These are phyloP conservation scores for Rhizopogon salebrosus DNA, from an alignment of 768 basidiomycete species.

Conservation along the genomic window DNA sequence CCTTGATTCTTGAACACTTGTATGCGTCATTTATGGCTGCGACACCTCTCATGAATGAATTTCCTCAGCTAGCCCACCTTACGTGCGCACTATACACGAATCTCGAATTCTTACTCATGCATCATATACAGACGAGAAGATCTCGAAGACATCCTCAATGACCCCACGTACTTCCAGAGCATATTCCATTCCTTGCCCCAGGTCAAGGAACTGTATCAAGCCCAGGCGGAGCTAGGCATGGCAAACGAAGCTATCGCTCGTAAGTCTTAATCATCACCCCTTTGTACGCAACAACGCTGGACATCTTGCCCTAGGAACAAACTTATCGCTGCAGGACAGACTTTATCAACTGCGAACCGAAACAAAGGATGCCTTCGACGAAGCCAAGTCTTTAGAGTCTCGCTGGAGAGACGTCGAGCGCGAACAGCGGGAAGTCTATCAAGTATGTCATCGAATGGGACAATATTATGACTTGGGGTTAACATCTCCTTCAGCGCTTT, in stretches of 20 bases:
- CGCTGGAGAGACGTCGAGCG: conserved; percentile 85
- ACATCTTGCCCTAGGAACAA: conserved; percentile 48
- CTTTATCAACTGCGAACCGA: conserved; percentile 74
- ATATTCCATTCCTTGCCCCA: conserved; percentile 73
- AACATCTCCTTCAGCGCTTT: conserved; percentile 53
- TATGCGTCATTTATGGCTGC: conserved; percentile 19
- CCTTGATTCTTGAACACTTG: not conserved
- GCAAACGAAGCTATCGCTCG: conserved; percentile 87
- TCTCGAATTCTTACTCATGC: conserved; percentile 6
- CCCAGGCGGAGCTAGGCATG: conserved; percentile 71
- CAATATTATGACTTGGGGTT: not conserved
- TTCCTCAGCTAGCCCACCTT: conserved; percentile 67
- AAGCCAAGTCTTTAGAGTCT: conserved; percentile 75
- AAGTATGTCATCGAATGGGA: conserved; percentile 42
- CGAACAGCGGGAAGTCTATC: conserved; percentile 85
- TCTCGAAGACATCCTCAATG: conserved; percentile 81
- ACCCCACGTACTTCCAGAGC: conserved; percentile 83
- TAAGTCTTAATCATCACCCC: conserved; percentile 34
- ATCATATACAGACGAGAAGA: conserved; percentile 65
- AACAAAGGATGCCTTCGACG: conserved; percentile 83
- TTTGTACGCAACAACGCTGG: conserved; percentile 8
- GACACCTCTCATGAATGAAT: conserved; percentile 51
- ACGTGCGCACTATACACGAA: conserved; percentile 43
- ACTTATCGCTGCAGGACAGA: conserved; percentile 68
- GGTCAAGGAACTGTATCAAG: conserved; percentile 70